Evolutionary conservation across 2,329 filamentous ascomycete genomes (phyloP).

Genomic region (Exophiala sideris): DNA sequence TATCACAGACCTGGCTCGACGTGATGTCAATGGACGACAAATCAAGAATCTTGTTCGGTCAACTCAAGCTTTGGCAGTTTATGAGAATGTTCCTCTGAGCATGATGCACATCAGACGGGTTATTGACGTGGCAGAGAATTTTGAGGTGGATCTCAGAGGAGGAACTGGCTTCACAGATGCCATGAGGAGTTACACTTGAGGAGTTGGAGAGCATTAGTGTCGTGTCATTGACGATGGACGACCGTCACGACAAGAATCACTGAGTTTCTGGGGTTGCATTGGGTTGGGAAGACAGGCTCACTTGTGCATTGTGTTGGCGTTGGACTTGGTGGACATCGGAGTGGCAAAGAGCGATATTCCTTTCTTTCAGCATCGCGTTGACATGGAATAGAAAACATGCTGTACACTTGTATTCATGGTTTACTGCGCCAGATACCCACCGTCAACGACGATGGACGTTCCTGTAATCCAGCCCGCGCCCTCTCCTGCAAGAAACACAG

Average conservation of each 20-base stretch:
- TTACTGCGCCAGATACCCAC: constrained; percentile 37
- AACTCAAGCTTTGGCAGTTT: constrained; percentile 76
- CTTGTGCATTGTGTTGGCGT: too few relatives aligned
- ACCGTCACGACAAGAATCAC: too few relatives aligned
- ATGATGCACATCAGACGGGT: constrained; percentile 80
- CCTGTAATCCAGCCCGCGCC: constrained; percentile 47
- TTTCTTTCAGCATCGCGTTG: too few relatives aligned
- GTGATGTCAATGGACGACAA: neutral
- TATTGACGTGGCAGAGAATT: constrained; percentile 77
- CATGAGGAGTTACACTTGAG: constrained; percentile 59
- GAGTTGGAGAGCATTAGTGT: too few relatives aligned
- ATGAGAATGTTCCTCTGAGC: constrained; percentile 65
- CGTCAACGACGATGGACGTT: constrained; percentile 43
- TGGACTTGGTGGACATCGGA: too few relatives aligned
- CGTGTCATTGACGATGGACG: too few relatives aligned
- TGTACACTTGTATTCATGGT: neutral
- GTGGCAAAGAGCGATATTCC: too few relatives aligned
- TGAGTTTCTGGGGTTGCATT: too few relatives aligned
- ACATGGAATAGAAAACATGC: too few relatives aligned
- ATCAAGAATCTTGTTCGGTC: constrained; percentile 48
- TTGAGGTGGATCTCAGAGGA: constrained; percentile 78
- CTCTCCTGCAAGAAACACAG: constrained; percentile 46
- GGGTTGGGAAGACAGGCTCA: too few relatives aligned
- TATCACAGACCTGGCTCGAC: neutral
- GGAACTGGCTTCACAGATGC: constrained; percentile 77